Conservation (phyloP, 495 filamentous ascomycete species). For the Alectoria sarmentosa region DNA sequence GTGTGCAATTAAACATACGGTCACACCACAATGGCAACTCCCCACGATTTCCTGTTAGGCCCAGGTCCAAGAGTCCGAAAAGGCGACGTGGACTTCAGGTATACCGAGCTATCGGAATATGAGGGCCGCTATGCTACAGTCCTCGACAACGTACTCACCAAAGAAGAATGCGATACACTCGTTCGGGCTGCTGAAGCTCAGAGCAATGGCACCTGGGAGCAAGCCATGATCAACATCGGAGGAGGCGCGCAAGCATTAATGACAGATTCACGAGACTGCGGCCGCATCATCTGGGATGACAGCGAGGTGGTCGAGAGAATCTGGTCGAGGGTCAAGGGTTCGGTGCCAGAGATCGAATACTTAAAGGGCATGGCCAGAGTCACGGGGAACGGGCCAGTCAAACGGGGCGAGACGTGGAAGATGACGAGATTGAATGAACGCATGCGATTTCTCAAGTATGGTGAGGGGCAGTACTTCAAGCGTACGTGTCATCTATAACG, state of each 20-base stretch:
- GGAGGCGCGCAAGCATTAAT: slow-evolving; percentile 49
- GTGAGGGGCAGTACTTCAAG: slow-evolving; percentile 66
- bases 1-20: not conserved
- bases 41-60: not conserved
- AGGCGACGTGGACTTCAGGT: slow-evolving; percentile 33
- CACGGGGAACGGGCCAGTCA: slow-evolving; percentile 41
- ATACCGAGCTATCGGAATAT: slow-evolving; percentile 55
- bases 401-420: slow-evolving; percentile 44
- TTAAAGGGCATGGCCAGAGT: slow-evolving; percentile 37
- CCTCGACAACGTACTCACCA: slow-evolving; percentile 57
- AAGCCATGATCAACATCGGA: slow-evolving; percentile 65
- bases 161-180: slow-evolving; percentile 52
- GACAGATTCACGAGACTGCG: slow-evolving; percentile 56
- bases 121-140: slow-evolving; percentile 50
- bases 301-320: slow-evolving; percentile 53
- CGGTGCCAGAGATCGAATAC: slow-evolving; percentile 33
- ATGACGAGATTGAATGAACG: slow-evolving; percentile 65
- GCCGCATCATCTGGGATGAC: slow-evolving; percentile 68
- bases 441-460: slow-evolving; percentile 75
- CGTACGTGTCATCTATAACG: slow-evolving; percentile 35
- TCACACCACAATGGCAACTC: not conserved
- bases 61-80: not conserved
- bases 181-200: slow-evolving; percentile 48
- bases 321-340: slow-evolving; percentile 44
- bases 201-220: slow-evolving; percentile 46